Conservation (phyloP, 331 rosid species). For the Ulmus americana region DNA sequence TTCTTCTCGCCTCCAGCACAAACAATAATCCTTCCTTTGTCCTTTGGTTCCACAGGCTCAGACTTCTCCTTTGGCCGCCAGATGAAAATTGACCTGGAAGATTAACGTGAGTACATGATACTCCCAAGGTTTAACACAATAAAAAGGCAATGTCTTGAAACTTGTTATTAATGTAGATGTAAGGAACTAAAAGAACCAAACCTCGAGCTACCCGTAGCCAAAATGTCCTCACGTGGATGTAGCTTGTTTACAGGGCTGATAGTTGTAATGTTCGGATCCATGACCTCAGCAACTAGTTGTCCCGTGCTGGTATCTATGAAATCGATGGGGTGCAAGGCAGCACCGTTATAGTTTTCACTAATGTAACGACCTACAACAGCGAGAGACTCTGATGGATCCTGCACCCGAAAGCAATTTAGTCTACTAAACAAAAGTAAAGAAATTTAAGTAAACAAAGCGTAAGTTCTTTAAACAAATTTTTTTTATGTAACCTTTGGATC, state of each 20-base stretch:
- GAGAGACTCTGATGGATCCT: conserved; percentile 88
- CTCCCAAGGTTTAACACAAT: neutral
- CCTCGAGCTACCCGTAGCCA: conserved; percentile 94
- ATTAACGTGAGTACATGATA: conserved; percentile 13
- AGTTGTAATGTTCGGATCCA: conserved; percentile 88
- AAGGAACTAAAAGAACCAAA: conserved; percentile 7
- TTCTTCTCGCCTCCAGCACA: conserved; percentile 46
- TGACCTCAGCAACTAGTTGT: conserved; percentile 81
- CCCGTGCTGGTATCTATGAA: conserved; percentile 82
- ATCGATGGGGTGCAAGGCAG: conserved; percentile 95
- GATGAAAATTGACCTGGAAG: conserved; percentile 70
- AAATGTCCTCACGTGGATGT: conserved; percentile 78
- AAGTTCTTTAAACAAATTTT: neutral
- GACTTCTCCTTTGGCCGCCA: conserved; percentile 75
- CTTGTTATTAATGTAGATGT: neutral
- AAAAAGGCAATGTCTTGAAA: neutral
- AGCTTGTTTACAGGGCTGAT: conserved; percentile 86
- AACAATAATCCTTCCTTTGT: conserved; percentile 46
- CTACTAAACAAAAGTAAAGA: neutral
- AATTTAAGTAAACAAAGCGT: neutral
- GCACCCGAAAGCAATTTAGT: conserved; percentile 19
- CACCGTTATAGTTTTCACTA: conserved; percentile 81
- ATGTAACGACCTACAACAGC: conserved; percentile 87
- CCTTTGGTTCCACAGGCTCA: conserved; percentile 44
- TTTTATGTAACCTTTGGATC: conserved; percentile 70